phyloP scores from a whole-genome alignment of 352 stramenopile species.

The Phytophthora hibernalis region DNA sequence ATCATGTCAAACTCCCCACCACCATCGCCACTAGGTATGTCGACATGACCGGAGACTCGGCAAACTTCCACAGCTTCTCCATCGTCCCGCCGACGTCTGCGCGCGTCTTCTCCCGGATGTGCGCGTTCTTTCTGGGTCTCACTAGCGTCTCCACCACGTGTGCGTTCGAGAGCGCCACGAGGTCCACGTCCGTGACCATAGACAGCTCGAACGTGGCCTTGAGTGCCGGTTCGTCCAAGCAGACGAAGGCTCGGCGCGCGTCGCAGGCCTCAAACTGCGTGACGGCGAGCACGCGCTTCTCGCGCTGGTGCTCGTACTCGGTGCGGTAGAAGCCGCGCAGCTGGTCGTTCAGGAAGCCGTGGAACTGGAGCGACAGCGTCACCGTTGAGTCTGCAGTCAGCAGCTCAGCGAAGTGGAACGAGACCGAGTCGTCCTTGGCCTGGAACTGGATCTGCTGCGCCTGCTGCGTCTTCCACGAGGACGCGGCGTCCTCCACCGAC shows the following conservation, averaged over 20 bases:
- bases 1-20: slow-evolving; percentile 97
- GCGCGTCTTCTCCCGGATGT: slow-evolving; percentile 57
- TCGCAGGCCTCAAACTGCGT: slow-evolving; percentile 88
- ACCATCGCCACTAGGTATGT: slow-evolving; percentile 97
- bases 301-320: slow-evolving; percentile 92
- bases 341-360: slow-evolving; percentile 90
- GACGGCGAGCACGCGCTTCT: slow-evolving; percentile 94
- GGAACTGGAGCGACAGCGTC: slow-evolving; percentile 61
- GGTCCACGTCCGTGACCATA: slow-evolving; percentile 91
- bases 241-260: slow-evolving; percentile 95
- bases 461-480: slow-evolving; percentile 28
- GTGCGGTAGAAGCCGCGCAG: slow-evolving; percentile 97
- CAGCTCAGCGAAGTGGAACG: slow-evolving; percentile 60
- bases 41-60: slow-evolving; percentile 96
- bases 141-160: slow-evolving; percentile 90
- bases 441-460: slow-evolving; percentile 60
- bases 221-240: slow-evolving; percentile 97
- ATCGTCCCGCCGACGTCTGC: slow-evolving; percentile 35
- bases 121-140: slow-evolving; percentile 63
- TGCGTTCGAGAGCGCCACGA: slow-evolving; percentile 97
- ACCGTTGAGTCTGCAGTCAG: slow-evolving; percentile 41
- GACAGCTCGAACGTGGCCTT: slow-evolving; percentile 96
- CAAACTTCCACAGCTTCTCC: slow-evolving; percentile 88
- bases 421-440: slow-evolving; percentile 61
- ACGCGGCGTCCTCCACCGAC: slow-evolving; percentile 51